Evolutionary conservation across 2,329 filamentous ascomycete species (phyloP), one percentile per base, ranked within the genome.

Genomic region (Paecilomyces sp.): DNA sequence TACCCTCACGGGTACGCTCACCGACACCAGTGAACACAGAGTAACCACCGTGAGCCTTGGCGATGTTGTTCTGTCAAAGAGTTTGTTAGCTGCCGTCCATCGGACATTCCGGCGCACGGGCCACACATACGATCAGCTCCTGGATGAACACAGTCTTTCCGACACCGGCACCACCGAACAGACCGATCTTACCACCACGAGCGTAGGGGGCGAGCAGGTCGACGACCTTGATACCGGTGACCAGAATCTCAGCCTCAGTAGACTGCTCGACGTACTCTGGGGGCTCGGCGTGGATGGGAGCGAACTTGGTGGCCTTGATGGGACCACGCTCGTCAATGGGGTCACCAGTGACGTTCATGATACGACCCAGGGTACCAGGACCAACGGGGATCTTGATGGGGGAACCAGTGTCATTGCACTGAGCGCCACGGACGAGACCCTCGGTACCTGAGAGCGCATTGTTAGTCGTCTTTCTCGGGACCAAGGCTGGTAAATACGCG

Each of bases 141-240:
- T 99, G 94, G 81, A 99, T 99, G 86, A 97, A 99, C 79, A 99
- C 94, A 79, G 94, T 99, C 90, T 99, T 99, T 82, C 94, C 94
- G 86, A 99, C 94, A 95, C 94, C 94, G 74, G 94, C 94, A 93
- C 94, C 94, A 83, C 94, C 94, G 84, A 99, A 99, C 72, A 99
- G 92, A 91, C 94, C 94, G 87, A 99, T 99, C 90, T 99, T 99
- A 88, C 94, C 94, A 91, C 94, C 94, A 95, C 94, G 94, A 79
- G 94, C 94, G 82, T 99, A 99, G 75, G 94, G 94, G 74, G 94
- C 94, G 75, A 99, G 88, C 70, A 99, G 87, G 80, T 99, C 94
- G 83, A 99, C 94, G 80, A 99, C 94, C 90, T 99, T 99, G 88
- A 99, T 99, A 88, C 94, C 94, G 71, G 94, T 99, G 74, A 95